Base-by-base conservation (phyloP, 129 eudicot genomes). In the Chrysanthemum lavandulifolium region DNA sequence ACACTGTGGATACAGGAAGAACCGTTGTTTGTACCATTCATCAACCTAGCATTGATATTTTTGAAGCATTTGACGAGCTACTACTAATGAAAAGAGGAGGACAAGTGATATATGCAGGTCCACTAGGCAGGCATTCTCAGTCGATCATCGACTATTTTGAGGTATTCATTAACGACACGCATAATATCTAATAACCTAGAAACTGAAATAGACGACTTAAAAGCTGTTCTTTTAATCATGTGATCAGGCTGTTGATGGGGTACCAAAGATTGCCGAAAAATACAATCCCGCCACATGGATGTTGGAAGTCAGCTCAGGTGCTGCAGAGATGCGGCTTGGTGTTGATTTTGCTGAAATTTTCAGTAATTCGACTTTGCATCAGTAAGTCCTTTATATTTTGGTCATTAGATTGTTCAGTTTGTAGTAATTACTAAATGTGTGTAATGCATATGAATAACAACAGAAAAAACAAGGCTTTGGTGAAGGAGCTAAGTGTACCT, bases 11-110 rank as follows among this genome's bases (percentile, higher is more conserved):
- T 75, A 91, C 97, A 0, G 97, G 97, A 33, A 84, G 97, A 79
- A 91, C 97, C 6, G 96, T 91, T 19, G 97, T 91, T 45, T 91
- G 97, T 76, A 91, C 97, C 60, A 91, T 91, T 50, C 97, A 88
- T 81, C 97, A 91, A 49, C 97, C 97, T 48, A 88, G 98, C 67
- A 92, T 92, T 53, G 97, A 92, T 82, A 92, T 92, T 8, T 92
- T 92, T 66, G 97, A 92, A 85, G 83, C 97, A 2, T 92, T 92
- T 74, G 97, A 92, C 82, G 97, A 92, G 89, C 78, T 92, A 48
- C 76, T 92, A 33, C 79, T 92, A 13, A 78, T 92, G 87, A 92
- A 92, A 82, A 84, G 94, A 82, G 93, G 97, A 76, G 97, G 97
- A 63, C 91, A 84, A 71, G 86, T 89, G 31, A 92, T 92, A 73